Percentiles rank a stretch among this genome's conserved stretches.
phyloP scores from a whole-genome alignment of 208 protist genomes.

The Wallacemonas sp. region DNA sequence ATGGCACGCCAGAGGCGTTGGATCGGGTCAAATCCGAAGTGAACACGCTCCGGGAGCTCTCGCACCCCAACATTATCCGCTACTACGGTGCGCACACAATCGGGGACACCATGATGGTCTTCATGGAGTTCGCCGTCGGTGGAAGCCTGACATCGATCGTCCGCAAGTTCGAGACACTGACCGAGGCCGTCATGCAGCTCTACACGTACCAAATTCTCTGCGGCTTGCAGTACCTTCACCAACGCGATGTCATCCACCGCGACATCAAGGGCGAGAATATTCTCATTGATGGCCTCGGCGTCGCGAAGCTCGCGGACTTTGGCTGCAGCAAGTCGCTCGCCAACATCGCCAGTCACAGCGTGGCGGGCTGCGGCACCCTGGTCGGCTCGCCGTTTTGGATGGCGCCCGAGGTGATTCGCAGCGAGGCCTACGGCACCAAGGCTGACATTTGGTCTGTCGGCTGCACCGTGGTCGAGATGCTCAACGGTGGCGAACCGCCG shows the following conservation, averaged over 20 bases:
- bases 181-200: slow-evolving; percentile 72
- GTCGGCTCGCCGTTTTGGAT: slow-evolving; percentile 88
- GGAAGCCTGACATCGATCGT: slow-evolving; percentile 81
- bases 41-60: slow-evolving; percentile 72
- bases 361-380: slow-evolving; percentile 68
- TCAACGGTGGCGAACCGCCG: slow-evolving; percentile 78
- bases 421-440: slow-evolving; percentile 79
- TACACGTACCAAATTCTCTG: slow-evolving; percentile 78
- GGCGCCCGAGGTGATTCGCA: slow-evolving; percentile 88
- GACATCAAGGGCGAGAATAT: slow-evolving; percentile 94
- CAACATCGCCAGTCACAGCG: slow-evolving; percentile 51
- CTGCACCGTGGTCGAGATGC: slow-evolving; percentile 93
- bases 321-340: slow-evolving; percentile 79
- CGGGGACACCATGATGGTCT: slow-evolving; percentile 78
- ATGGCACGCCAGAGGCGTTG: slow-evolving; percentile 48
- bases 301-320: slow-evolving; percentile 91
- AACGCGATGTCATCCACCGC: slow-evolving; percentile 86
- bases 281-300: slow-evolving; percentile 80
- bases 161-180: slow-evolving; percentile 71
- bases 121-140: slow-evolving; percentile 91
- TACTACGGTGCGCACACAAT: slow-evolving; percentile 78
- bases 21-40: slow-evolving; percentile 64
- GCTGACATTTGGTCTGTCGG: slow-evolving; percentile 94
- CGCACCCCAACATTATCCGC: slow-evolving; percentile 84
- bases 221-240: slow-evolving; percentile 88